phyloP scores from a whole-genome alignment of 805 yeast species.

The Candida sphagnicola region DNA sequence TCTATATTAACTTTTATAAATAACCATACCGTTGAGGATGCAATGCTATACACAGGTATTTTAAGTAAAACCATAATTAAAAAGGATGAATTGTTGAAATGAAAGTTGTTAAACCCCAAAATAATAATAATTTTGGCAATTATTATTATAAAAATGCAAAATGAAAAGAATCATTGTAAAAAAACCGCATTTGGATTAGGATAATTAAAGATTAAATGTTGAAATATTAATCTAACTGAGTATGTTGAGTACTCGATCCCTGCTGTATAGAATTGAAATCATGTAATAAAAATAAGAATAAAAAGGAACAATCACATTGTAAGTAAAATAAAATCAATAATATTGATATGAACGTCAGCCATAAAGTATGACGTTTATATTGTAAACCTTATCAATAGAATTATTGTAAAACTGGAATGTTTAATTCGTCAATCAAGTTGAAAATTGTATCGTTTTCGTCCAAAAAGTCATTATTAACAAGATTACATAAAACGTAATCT shows the following conservation, averaged over 20 bases:
- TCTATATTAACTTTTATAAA: conserved; percentile 8
- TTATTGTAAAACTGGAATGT: conserved; percentile 11
- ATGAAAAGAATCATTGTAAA: conserved; percentile 2
- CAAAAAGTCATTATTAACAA: conserved; percentile 82
- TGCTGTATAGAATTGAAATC: conserved; percentile 19
- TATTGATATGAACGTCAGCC: too few relatives aligned
- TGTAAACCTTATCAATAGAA: too few relatives aligned
- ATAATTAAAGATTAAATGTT: conserved; percentile 16
- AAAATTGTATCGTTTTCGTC: conserved; percentile 56
- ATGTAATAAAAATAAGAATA: conserved; percentile 2
- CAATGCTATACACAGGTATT: conserved; percentile 35
- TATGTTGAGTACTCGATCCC: conserved; percentile 34
- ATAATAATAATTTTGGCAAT: conserved; percentile 1
- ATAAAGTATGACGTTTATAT: too few relatives aligned
- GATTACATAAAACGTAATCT: conserved; percentile 72
- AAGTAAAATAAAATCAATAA: too few relatives aligned
- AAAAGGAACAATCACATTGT: conserved; percentile 1
- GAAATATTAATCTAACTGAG: conserved; percentile 22
- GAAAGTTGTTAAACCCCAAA: conserved; percentile 14
- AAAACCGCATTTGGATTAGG: conserved; percentile 6
- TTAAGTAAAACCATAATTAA: conserved; percentile 12
- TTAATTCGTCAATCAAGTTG: conserved; percentile 41
- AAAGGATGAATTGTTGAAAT: conserved; percentile 24
- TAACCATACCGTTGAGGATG: conserved; percentile 49
- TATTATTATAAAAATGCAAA: conserved; percentile 6